A percentile compares a stretch with the other conserved stretches of the same genome.
Conservation (phyloP, 176 grass and related monocot genomes). For the Ampelocalamus luodianensis region DNA sequence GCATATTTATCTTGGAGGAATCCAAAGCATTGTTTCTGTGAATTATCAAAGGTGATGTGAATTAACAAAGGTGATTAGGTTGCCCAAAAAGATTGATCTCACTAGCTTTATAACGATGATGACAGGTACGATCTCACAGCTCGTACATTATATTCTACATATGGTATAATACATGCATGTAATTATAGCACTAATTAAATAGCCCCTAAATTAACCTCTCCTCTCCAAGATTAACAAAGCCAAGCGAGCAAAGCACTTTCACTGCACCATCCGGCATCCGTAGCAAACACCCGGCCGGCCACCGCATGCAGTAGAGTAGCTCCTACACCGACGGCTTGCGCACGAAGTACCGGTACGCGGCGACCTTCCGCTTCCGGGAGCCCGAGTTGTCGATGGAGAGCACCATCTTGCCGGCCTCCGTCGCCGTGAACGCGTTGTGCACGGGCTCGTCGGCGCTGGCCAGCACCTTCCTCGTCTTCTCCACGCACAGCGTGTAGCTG, state of each 20-base stretch:
- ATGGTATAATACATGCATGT: conserved; percentile 55
- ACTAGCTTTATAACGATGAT: conserved; percentile 57
- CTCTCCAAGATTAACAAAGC: neutral
- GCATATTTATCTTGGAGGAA: neutral
- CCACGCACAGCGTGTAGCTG: conserved; percentile 82
- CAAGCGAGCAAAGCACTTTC: neutral
- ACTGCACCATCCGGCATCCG: neutral
- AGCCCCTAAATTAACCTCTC: conserved; percentile 32
- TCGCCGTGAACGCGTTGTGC: conserved; percentile 77
- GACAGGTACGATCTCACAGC: conserved; percentile 45
- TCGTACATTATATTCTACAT: conserved; percentile 64
- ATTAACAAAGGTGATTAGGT: neutral
- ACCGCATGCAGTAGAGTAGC: neutral
- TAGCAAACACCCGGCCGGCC: neutral
- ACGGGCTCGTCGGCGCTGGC: conserved; percentile 67
- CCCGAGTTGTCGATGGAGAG: conserved; percentile 84
- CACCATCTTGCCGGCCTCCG: conserved; percentile 91
- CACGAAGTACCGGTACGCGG: conserved; percentile 88
- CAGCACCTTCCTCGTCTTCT: conserved; percentile 69
- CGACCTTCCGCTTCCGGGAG: conserved; percentile 89
- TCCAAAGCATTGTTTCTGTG: neutral
- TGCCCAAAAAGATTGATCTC: conserved; percentile 42
- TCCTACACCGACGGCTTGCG: conserved; percentile 67
- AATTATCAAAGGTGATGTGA: neutral
- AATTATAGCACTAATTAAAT: conserved; percentile 47